phyloP scores from a whole-genome alignment of 352 stramenopile species.

The Achlya hypogyna region DNA sequence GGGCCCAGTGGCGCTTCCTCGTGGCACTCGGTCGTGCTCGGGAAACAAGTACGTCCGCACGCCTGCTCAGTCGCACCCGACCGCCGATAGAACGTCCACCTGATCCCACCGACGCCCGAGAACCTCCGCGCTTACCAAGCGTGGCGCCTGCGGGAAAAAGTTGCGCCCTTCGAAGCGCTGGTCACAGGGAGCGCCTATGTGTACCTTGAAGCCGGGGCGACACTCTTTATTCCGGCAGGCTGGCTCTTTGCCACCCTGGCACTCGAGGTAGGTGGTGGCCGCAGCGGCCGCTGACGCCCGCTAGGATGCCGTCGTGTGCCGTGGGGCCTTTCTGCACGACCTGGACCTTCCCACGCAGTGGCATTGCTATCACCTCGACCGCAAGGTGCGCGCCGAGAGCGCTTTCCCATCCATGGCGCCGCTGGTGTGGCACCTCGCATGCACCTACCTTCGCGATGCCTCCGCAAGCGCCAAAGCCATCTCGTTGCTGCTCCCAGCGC shows the following conservation, averaged over 20 bases:
- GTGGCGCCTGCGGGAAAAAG: slow-evolving; percentile 26
- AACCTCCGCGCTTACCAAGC: slow-evolving; percentile 28
- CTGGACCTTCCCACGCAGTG: slow-evolving; percentile 35
- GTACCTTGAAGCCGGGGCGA: slow-evolving; percentile 30
- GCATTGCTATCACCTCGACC: slow-evolving; percentile 28
- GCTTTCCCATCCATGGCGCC: slow-evolving; percentile 31
- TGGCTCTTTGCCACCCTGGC: slow-evolving; percentile 43
- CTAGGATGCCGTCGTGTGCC: slow-evolving; percentile 35
- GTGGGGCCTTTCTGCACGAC: slow-evolving; percentile 34
- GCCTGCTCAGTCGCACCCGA: not conserved
- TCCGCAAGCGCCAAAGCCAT: not conserved
- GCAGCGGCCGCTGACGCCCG: not conserved
- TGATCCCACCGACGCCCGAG: slow-evolving; percentile 31
- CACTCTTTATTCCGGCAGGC: slow-evolving; percentile 34
- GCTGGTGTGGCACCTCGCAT: slow-evolving; percentile 32
- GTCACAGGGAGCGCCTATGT: not conserved
- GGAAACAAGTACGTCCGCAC: slow-evolving; percentile 25
- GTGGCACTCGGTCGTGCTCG: slow-evolving; percentile 37
- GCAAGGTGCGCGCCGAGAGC: slow-evolving; percentile 22
- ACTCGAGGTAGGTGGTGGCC: not conserved
- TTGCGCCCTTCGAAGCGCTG: slow-evolving; percentile 5
- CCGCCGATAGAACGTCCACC: slow-evolving; percentile 28
- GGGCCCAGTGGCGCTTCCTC: slow-evolving; percentile 38
- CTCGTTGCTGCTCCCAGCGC: not conserved
- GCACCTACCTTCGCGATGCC: not conserved